These are phyloP conservation scores for Umbilicus rupestris DNA, from an alignment of 164 flowering plant genomes.

Conservation along the genomic window DNA sequence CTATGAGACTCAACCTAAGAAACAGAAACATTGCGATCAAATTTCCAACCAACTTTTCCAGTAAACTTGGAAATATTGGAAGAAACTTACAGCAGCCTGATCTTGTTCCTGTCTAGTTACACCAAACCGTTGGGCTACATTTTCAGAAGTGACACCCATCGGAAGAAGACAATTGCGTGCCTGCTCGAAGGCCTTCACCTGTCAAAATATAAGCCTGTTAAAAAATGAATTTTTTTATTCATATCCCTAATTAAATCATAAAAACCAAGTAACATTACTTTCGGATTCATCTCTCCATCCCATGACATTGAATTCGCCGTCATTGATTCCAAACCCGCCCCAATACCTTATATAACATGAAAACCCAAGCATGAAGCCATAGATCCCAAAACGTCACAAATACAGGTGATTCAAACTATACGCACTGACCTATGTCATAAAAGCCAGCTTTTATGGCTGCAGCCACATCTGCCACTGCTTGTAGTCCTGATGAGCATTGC, in stretches of 20 bases:
- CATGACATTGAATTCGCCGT: constrained; percentile 20
- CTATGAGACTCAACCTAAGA: constrained; percentile 46
- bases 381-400: background rate
- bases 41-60: background rate
- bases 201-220: constrained; percentile 10
- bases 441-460: constrained; percentile 58
- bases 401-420: background rate
- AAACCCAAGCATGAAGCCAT: background rate
- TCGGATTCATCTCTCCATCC: constrained; percentile 27
- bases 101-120: constrained; percentile 62
- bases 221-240: background rate
- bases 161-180: constrained; percentile 67
- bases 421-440: constrained; percentile 37
- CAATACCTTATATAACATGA: constrained; percentile 35
- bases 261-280: constrained; percentile 17
- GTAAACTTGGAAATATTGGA: background rate
- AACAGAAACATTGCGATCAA: constrained; percentile 1
- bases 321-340: constrained; percentile 59
- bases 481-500: constrained; percentile 68
- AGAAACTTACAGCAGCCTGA: constrained; percentile 51
- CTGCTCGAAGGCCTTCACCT: constrained; percentile 40
- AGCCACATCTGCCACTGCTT: constrained; percentile 71
- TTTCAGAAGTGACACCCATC: constrained; percentile 68
- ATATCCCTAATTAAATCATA: background rate
- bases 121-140: constrained; percentile 56